phyloP scores from a whole-genome alignment of 1,284 basidiomycete species.

The Cutaneotrichosporon cyanovorans region DNA sequence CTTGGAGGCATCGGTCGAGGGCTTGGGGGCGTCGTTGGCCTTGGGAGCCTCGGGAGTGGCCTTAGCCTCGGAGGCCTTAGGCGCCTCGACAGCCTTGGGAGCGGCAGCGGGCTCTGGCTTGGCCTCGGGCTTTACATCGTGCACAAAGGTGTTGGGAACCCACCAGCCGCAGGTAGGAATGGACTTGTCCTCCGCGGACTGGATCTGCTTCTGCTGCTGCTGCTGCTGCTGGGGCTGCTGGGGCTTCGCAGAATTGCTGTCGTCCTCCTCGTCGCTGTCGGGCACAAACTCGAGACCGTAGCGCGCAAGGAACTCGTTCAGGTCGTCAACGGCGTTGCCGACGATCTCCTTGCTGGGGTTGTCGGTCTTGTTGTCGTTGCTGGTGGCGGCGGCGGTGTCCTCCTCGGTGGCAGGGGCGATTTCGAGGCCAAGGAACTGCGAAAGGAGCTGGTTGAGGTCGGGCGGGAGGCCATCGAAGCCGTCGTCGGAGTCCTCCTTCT shows the following conservation, averaged over 20 bases:
- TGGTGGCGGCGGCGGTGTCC: constrained; percentile 11
- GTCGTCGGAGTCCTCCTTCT: constrained; percentile 1
- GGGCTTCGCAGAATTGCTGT: constrained; percentile 2
- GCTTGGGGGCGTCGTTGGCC: background rate
- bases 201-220: background rate
- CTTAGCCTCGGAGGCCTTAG: background rate
- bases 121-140: background rate
- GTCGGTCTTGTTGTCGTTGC: background rate
- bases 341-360: constrained; percentile 7
- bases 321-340: constrained; percentile 21
- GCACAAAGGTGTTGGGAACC: background rate
- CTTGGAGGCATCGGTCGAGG: background rate
- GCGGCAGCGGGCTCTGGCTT: too few relatives aligned
- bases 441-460: constrained; percentile 38
- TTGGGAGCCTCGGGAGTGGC: background rate
- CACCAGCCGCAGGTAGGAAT: background rate
- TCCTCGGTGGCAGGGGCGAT: constrained; percentile 23
- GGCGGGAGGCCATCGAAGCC: constrained; percentile 18
- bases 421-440: constrained; percentile 34
- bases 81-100: background rate
- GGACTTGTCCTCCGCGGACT: background rate
- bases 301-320: constrained; percentile 36
- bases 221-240: background rate
- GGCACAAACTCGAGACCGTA: constrained; percentile 42
- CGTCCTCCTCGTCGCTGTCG: constrained; percentile 15